Base-by-base conservation (phyloP, 139 green algal species). In the Micromonas pusilla region DNA sequence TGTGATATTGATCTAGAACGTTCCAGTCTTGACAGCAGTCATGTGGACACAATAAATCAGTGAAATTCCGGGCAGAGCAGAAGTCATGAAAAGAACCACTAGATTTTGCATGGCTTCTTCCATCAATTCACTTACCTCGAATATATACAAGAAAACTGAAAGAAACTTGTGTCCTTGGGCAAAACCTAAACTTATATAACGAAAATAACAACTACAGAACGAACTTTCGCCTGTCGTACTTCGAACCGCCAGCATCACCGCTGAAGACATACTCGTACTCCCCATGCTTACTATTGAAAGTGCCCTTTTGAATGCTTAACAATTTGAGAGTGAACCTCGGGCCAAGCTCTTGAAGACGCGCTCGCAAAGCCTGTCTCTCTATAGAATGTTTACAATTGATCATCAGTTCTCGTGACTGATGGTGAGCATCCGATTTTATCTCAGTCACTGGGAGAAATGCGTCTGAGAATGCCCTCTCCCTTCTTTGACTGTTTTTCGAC, bases 291-390 rank as follows among this genome's bases (percentile, higher is more conserved):
- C 77, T 89, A 83, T 98, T 90, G 80, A 99, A 97, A 1, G 93
- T 97, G 73, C 95, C 94, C 79, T 92, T 91, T 86, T 99, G 94
- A 78, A 99, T 39, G 73, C 80, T 91, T 57, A 72, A 64, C 78
- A 99, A 86, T 84, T 91, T 91, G 38, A 99, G 87, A 1, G 95
- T 98, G 85, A 99, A 99, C 31, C 96, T 89, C 0, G 95, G 95
- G 0, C 95, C 95, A 57, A 97, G 84, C 84, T 99, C 95, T 89
- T 99, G 92, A 45, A 80, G 30, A n/a, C 39, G 36, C 26, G 78
- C 71, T 13, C 31, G 53, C 34, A 28, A 52, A 33, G 25, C 80
- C 73, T 25, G 67, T 79, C 37, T 80, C 23, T 79, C 52, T 73
- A 53, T 39, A 20, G 31, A 72, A n/a, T n/a, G n/a, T n/a, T n/a